Evolutionary conservation across 2,329 filamentous ascomycete genomes (phyloP).

Genomic region (Curvularia sp.): DNA sequence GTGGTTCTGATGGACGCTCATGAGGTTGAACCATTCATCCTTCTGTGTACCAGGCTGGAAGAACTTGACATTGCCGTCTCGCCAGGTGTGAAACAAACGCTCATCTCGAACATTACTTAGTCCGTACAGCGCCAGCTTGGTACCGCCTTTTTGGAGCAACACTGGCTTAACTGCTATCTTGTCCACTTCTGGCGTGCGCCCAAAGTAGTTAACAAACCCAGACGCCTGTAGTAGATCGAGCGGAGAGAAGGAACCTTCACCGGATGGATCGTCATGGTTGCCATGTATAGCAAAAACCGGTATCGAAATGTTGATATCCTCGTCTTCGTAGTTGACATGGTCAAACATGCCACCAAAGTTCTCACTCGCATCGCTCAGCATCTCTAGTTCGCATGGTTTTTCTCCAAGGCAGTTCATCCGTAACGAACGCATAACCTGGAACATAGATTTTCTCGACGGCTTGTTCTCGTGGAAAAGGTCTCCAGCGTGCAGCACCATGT

Average conservation of each 20-base stretch:
- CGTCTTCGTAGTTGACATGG: constrained; percentile 97
- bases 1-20: constrained; percentile 96
- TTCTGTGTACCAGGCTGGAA: constrained; percentile 82
- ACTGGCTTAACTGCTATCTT: constrained; percentile 93
- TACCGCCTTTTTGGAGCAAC: constrained; percentile 88
- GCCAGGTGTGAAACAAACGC: constrained; percentile 89
- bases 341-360: constrained; percentile 88
- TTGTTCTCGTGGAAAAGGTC: constrained; percentile 99
- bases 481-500: constrained; percentile 94
- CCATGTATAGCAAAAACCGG: constrained; percentile 98
- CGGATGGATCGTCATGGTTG: constrained; percentile 98
- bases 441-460: constrained; percentile 92
- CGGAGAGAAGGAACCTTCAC: constrained; percentile 89
- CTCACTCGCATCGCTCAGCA: constrained; percentile 89
- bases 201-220: constrained; percentile 94
- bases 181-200: constrained; percentile 87
- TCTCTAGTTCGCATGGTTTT: constrained; percentile 93
- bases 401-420: constrained; percentile 93
- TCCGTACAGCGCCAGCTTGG: constrained; percentile 91
- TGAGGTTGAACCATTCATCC: constrained; percentile 92
- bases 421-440: constrained; percentile 94
- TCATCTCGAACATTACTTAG: constrained; percentile 97
- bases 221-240: constrained; percentile 90
- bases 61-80: constrained; percentile 93
- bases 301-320: constrained; percentile 95